Evolutionary conservation across 495 filamentous ascomycete species (phyloP), one percentile per base, ranked within the genome.

Genomic region (Tuber borchii): DNA sequence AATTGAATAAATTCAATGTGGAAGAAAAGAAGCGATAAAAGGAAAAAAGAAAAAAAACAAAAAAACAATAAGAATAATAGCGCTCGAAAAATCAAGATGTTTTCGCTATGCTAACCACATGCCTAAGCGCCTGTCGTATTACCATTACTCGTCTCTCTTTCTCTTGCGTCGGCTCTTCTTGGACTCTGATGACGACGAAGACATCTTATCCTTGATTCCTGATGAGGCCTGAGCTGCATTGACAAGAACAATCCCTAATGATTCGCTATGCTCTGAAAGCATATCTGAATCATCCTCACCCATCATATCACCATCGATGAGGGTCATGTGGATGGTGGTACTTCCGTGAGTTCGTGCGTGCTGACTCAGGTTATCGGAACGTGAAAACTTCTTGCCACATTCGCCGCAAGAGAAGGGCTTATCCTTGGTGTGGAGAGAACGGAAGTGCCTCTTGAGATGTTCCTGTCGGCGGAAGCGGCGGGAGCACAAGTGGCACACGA

Each of bases 371-470:
- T 99, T 99, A 85, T 99, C 96, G 80, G 92, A 95, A 75, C 96
- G 92, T 1, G 95, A 98, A 87, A 98, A 99, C 87, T 97, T 97
- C 90, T 99, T 99, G 76, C 95, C 95, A 80, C 96, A 99, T 85
- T 98, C 94, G 76, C 89, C 86, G 86, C 96, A 99, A 84, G 97
- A 93, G 83, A 98, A 98, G 10, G 96, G 96, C 90, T 99, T 99
- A 76, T 98, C 95, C 80, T 96, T 90, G 2, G 96, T 99, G 87
- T 98, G 96, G 68, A 99, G 93, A 56, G 96, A 98, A 69, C 96
- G 90, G 87, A 97, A 97, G 87, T 99, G 96, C 76, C 96, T 93
- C 90, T 98, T 98, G 75, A 99, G 91, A 82, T 99, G 96, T 84
- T 99, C 96, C 84, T 98, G 96, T 76, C 96, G 93, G 77, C 96